Evolutionary conservation across 345 rosid species (phyloP), one percentile per base, ranked within the genome.

Genomic region (Melaleuca alternifolia): DNA sequence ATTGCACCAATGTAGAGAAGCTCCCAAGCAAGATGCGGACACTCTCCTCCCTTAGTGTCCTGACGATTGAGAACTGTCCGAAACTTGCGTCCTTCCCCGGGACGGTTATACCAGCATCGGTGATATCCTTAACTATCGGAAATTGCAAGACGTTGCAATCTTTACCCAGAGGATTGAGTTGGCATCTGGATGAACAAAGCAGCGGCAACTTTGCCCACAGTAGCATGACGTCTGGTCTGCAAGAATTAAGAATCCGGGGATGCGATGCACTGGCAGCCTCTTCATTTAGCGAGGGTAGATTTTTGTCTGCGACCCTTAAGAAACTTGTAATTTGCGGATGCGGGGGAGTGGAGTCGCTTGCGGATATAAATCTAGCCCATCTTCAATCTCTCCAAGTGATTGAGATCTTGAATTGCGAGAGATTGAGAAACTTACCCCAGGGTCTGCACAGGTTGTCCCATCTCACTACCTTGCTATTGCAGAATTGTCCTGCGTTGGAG

Each of bases 321-420:
- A 6, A 3, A 12, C 84, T 50, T 2, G 15, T 26, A 20, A 26
- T 50, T 77, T 0, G 0, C 1, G 5, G 26, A 3, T 37, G 26
- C 83, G 28, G 3, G 83, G 53, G 0, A 26, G 2, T 83, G 24
- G 52, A 13, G 84, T 83, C 84, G 2, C 30, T 83, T 2, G 3
- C 10, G 6, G 14, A 13, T 21, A 10, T 82, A 51, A 14, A 11
- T 46, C 18, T 13, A 4, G 52, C 2, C 1, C 3, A 3, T 11
- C 20, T 21, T 3, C 84, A 20, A 21, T 30, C 13, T 0, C 7
- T 30, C 50, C 84, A 14, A 82, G 0, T 0, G 11, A 26, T 82
- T 15, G 0, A 0, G 0, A 82, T 82, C 26, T 0, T 0, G 0
- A 2, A 21, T 3, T 82, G 84, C 6, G 0, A 2, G 3, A 50